Percentiles rank a stretch among this genome's conserved stretches.
phyloP scores from a whole-genome alignment of 2,329 filamentous ascomycete species.

The Trichophyton simii region DNA sequence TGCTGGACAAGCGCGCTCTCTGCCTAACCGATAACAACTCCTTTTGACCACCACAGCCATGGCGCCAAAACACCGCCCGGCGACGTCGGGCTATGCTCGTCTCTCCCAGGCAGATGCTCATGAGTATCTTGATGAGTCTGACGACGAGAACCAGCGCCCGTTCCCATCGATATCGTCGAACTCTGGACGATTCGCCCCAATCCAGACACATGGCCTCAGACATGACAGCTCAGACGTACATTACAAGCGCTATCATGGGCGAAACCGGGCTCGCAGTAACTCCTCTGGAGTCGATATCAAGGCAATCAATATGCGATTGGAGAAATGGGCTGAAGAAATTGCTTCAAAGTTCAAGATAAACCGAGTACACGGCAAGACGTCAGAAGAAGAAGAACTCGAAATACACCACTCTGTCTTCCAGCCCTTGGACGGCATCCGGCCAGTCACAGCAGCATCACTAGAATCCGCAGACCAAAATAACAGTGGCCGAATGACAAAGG shows the following conservation, averaged over 20 bases:
- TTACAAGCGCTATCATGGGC: slow-evolving; percentile 33
- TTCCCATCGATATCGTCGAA: slow-evolving; percentile 44
- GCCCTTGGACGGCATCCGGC: slow-evolving; percentile 72
- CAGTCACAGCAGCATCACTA: slow-evolving; percentile 62
- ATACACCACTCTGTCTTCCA: slow-evolving; percentile 98
- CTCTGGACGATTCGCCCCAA: slow-evolving; percentile 49
- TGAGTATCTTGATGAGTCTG: slow-evolving; percentile 46
- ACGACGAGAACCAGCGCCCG: slow-evolving; percentile 49
- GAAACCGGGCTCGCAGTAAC: slow-evolving; percentile 50
- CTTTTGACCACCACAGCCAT: slow-evolving; percentile 3
- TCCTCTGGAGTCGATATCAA: slow-evolving; percentile 88
- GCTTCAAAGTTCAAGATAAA: slow-evolving; percentile 89
- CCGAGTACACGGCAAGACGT: slow-evolving; percentile 57
- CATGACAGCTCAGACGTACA: slow-evolving; percentile 32
- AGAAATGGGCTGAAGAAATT: slow-evolving; percentile 96
- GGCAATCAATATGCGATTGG: slow-evolving; percentile 88
- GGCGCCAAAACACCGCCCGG: slow-evolving; percentile 44
- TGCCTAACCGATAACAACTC: not conserved
- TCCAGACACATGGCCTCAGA: slow-evolving; percentile 40
- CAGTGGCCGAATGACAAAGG: slow-evolving; percentile 51
- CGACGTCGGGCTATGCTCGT: slow-evolving; percentile 72
- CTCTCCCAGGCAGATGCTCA: slow-evolving; percentile 61
- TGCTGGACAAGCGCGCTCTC: not conserved
- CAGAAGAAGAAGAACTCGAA: slow-evolving; percentile 77
- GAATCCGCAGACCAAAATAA: slow-evolving; percentile 42